phyloP scores from a whole-genome alignment of 2,329 filamentous ascomycete species.

The Botrytis squamosa region DNA sequence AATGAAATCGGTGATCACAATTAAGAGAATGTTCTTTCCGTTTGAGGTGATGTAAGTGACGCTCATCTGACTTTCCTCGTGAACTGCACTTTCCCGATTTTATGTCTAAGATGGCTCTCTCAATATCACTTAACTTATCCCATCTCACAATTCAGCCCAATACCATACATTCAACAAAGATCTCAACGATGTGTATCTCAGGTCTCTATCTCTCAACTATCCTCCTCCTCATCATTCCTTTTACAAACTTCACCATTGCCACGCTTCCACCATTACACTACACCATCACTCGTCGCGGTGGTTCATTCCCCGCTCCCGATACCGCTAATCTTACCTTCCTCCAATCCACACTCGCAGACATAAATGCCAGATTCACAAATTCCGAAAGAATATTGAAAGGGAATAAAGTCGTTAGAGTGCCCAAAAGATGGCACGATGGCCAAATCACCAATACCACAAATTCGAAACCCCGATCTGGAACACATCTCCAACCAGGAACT shows the following conservation, averaged over 20 bases:
- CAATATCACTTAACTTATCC: neutral
- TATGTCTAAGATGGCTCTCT: neutral
- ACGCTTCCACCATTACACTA: conserved; percentile 15
- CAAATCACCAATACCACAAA: neutral
- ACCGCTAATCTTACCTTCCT: conserved; percentile 13
- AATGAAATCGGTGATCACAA: neutral
- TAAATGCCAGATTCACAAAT: neutral
- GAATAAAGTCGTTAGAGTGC: neutral
- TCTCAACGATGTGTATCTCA: neutral
- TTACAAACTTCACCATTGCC: neutral
- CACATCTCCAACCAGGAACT: neutral
- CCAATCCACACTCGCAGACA: neutral
- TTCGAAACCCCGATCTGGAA: neutral
- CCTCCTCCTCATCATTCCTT: neutral
- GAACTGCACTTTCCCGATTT: neutral
- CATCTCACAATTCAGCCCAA: fast-evolving
- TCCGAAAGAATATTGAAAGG: neutral
- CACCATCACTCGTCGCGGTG: conserved; percentile 1
- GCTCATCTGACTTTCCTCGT: too few species aligned
- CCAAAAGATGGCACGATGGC: conserved; percentile 1
- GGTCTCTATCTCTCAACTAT: neutral
- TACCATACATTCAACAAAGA: too few species aligned
- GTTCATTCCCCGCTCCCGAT: conserved; percentile 10
- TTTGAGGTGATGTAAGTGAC: too few species aligned
- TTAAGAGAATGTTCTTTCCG: neutral